phyloP scores from a whole-genome alignment of 169 alveolate genomes.

The Plasmodium ovale region DNA sequence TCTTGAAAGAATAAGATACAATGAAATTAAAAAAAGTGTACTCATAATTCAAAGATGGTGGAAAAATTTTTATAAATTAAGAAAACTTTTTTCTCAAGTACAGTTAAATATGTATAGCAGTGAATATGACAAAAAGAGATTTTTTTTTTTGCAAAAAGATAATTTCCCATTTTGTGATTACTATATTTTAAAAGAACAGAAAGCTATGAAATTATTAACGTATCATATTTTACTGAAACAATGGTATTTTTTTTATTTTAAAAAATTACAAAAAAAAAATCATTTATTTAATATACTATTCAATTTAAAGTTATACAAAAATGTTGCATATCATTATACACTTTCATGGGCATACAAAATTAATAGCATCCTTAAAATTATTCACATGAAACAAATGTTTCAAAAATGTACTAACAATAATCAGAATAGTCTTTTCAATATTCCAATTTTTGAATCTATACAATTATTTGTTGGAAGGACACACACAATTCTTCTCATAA shows the following conservation, averaged over 20 bases:
- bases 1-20: slow-evolving; percentile 35
- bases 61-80: slow-evolving; percentile 64
- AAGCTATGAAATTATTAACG: slow-evolving; percentile 64
- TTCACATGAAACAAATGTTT: slow-evolving; percentile 73
- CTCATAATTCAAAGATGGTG: slow-evolving; percentile 66
- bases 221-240: slow-evolving; percentile 73
- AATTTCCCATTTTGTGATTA: slow-evolving; percentile 72
- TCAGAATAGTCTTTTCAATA: slow-evolving; percentile 16
- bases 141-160: slow-evolving; percentile 52
- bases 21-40: slow-evolving; percentile 41
- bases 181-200: slow-evolving; percentile 61
- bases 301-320: slow-evolving; percentile 70
- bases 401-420: slow-evolving; percentile 23
- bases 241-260: slow-evolving; percentile 73
- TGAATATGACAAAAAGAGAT: slow-evolving; percentile 61
- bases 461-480: slow-evolving; percentile 74
- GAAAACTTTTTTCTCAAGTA: background rate
- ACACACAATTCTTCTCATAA: slow-evolving; percentile 64
- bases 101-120: slow-evolving; percentile 44
- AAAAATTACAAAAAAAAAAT: slow-evolving; percentile 72
- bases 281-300: slow-evolving; percentile 73
- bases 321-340: slow-evolving; percentile 52
- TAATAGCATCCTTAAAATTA: slow-evolving; percentile 50
- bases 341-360: slow-evolving; percentile 77
- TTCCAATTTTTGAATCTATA: slow-evolving; percentile 70